phyloP scores from a whole-genome alignment of 345 rosid genomes.

The Schrenkiella parvula region DNA sequence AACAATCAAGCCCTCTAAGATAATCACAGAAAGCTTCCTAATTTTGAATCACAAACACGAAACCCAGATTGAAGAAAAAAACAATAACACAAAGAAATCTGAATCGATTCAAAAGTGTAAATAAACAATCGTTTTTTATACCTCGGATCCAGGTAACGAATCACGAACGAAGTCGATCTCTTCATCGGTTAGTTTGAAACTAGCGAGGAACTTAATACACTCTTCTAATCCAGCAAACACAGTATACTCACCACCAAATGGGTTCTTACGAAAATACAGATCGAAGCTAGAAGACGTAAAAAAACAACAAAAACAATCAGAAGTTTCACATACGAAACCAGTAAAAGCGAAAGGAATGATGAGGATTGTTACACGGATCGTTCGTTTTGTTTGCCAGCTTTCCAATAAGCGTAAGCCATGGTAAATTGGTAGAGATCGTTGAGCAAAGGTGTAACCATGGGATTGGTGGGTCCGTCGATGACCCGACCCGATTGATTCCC shows the following conservation, averaged over 20 bases:
- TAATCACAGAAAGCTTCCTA: conserved; percentile 52
- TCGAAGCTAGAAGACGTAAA: conserved; percentile 66
- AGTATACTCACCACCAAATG: conserved; percentile 93
- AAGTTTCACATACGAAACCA: background rate
- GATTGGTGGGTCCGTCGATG: conserved; percentile 66
- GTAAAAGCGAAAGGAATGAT: background rate
- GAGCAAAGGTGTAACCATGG: conserved; percentile 94
- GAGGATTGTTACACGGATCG: conserved; percentile 50
- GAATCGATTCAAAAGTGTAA: background rate
- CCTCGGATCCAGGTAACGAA: conserved; percentile 76
- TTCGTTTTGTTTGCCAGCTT: conserved; percentile 80
- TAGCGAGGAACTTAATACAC: conserved; percentile 83
- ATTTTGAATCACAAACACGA: background rate
- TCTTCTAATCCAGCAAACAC: conserved; percentile 96
- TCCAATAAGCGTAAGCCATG: conserved; percentile 99
- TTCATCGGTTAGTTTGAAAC: conserved; percentile 65
- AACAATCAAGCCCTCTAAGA: conserved; percentile 81
- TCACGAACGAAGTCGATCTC: conserved; percentile 71
- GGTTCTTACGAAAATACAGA: conserved; percentile 90
- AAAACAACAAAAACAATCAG: background rate
- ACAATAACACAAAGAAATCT: background rate
- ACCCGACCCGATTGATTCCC: conserved; percentile 37
- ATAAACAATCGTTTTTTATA: conserved; percentile 8
- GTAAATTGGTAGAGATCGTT: conserved; percentile 98
- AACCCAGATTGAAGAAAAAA: conserved; percentile 19